A percentile compares a stretch with the other conserved stretches of the same genome.
These are phyloP conservation scores for Aspergillus flavus DNA, from an alignment of 2,329 filamentous ascomycete genomes.

Conservation along the genomic window DNA sequence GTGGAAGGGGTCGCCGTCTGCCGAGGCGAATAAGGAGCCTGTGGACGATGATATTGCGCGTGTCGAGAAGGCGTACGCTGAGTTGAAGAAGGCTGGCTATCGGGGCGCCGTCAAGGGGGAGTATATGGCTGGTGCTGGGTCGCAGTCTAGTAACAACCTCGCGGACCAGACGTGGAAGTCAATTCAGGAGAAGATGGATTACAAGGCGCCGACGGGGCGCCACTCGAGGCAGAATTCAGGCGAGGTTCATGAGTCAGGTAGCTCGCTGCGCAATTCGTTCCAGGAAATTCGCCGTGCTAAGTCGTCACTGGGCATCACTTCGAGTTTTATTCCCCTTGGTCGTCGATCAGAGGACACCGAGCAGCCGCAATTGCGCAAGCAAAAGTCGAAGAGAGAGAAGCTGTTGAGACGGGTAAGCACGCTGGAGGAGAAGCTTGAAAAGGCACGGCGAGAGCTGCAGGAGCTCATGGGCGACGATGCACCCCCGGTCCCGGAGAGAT, in stretches of 20 bases:
- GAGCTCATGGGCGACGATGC: slow-evolving; percentile 48
- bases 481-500: slow-evolving; percentile 15
- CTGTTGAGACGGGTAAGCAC: slow-evolving; percentile 63
- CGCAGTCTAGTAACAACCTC: slow-evolving; percentile 19
- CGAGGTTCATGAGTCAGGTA: slow-evolving; percentile 22
- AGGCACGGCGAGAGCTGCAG: slow-evolving; percentile 57
- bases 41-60: slow-evolving; percentile 49
- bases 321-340: slow-evolving; percentile 23
- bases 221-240: slow-evolving; percentile 21
- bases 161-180: slow-evolving; percentile 40
- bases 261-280: slow-evolving; percentile 36
- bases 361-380: slow-evolving; percentile 42
- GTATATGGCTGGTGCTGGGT: slow-evolving; percentile 27
- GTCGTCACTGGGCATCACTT: slow-evolving; percentile 33
- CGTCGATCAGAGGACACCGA: slow-evolving; percentile 29
- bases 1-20: slow-evolving; percentile 46
- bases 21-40: slow-evolving; percentile 33
- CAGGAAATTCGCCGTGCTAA: slow-evolving; percentile 40
- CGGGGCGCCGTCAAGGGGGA: slow-evolving; percentile 43
- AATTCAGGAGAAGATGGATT: slow-evolving; percentile 36
- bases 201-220: slow-evolving; percentile 14
- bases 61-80: slow-evolving; percentile 55
- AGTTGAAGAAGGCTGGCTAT: slow-evolving; percentile 57
- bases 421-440: slow-evolving; percentile 60
- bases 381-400: slow-evolving; percentile 60